Evolutionary conservation across 2,329 filamentous ascomycete genomes (phyloP).

Genomic region (Fusarium subtropicale): DNA sequence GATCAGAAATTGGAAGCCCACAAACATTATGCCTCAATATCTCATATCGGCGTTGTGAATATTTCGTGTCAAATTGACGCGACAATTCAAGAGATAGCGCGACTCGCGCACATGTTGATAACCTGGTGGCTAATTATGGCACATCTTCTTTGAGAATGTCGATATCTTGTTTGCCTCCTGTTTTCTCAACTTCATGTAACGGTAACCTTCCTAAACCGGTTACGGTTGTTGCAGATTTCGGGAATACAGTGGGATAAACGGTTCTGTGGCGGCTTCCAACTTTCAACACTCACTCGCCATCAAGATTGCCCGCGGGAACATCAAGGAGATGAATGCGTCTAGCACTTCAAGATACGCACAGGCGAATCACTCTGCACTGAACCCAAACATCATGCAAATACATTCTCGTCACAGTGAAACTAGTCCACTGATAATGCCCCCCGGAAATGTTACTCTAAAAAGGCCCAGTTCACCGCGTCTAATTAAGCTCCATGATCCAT

Average conservation of each 20-base stretch:
- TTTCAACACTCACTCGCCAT: not conserved
- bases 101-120: not conserved
- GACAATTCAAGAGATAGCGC: not conserved
- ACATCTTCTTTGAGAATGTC: not conserved
- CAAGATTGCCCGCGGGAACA: not conserved
- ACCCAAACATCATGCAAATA: not conserved
- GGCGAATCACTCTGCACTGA: not conserved
- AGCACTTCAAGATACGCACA: not conserved
- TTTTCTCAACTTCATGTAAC: conserved; percentile 27
- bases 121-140: not conserved
- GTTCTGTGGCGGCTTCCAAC: conserved; percentile 3
- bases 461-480: not conserved
- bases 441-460: not conserved
- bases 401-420: not conserved
- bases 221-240: conserved; percentile 1
- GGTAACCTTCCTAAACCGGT: conserved; percentile 38
- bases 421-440: not conserved
- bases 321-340: not conserved
- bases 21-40: not conserved
- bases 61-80: too few relatives aligned
- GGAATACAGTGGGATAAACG: conserved; percentile 9
- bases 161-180: not conserved
- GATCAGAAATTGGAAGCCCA: not conserved
- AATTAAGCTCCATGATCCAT: not conserved
- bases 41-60: too few relatives aligned